Evolutionary conservation across 2,329 filamentous ascomycete species (phyloP), one percentile per base, ranked within the genome.

Genomic region (Beauveria bassiana): DNA sequence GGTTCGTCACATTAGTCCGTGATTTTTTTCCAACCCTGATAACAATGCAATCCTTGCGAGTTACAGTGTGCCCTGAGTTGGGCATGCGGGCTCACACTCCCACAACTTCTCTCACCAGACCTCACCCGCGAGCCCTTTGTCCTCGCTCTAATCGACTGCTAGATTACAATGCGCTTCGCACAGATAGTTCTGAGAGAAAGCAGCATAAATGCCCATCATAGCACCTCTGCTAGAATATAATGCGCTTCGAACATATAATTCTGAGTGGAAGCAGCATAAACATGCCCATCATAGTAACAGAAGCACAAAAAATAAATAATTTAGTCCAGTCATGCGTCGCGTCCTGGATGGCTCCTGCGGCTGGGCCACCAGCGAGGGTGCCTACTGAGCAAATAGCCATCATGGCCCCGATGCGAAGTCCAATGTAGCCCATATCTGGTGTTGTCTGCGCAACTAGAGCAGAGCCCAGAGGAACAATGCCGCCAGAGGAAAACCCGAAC

Each of bases 391-490:
- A 68, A 31, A 71, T 50, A 12, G 68, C 69, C 70, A 73, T 73
- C 70, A 70, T 70, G 55, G 66, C 60, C n/a, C 71, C 70, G 12
- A 71, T 69, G 8, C 70, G 69, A 14, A 72, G 64, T 10, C 72
- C 71, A 18, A 72, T 68, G 53, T 68, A 63, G 8, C 65, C 64
- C 63, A 71, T 67, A 62, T 72, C 68, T 1, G 63, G 59, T 0
- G 70, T 70, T 31, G 69, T 71, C 59, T 72, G 69, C 14, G 71
- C 69, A 16, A 73, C 68, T 52, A 70, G 72, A 18, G 71, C 69
- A 0, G 70, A 68, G 6, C 67, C 69, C 12, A 73, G 67, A 6
- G 77, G 68, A 65, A 77, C 65, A 50, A 74, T 58, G 55, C 72
- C 69, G 61, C 70, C 70, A 3, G 72, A 72, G 46, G 67, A 68